phyloP scores from a whole-genome alignment of 768 basidiomycete species.

The Lactarius tabidus region DNA sequence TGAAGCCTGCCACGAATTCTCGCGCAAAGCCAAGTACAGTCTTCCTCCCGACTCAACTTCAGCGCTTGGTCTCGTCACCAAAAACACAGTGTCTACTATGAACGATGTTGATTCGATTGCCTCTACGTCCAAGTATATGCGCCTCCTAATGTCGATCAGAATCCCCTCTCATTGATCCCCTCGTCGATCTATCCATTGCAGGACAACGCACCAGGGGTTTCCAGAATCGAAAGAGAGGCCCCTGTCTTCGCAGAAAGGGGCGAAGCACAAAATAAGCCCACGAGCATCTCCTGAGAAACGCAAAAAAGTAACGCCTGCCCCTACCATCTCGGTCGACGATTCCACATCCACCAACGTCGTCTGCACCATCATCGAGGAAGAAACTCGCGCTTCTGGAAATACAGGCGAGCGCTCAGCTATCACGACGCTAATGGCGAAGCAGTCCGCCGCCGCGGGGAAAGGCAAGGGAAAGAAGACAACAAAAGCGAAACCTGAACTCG shows the following conservation, averaged over 20 bases:
- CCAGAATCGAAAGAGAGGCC: not conserved
- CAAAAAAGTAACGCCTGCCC: not conserved
- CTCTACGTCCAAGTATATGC: conserved; percentile 3
- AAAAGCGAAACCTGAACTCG: conserved; percentile 16
- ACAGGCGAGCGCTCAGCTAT: not conserved
- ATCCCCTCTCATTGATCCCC: not conserved
- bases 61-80: not conserved
- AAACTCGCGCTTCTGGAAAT: conserved; percentile 17
- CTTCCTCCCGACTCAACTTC: not conserved
- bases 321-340: too few relatives aligned
- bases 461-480: conserved; percentile 4
- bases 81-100: not conserved
- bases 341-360: not conserved
- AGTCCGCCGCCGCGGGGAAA: not conserved
- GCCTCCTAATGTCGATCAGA: not conserved
- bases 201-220: not conserved
- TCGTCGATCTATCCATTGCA: conserved; percentile 4
- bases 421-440: not conserved
- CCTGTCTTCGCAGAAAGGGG: conserved; percentile 13
- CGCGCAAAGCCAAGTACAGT: not conserved
- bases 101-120: not conserved
- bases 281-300: not conserved
- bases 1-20: conserved; percentile 2
- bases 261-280: not conserved
- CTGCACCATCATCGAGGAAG: not conserved